These are phyloP conservation scores for Aspergillus texensis DNA, from an alignment of 2,329 filamentous ascomycete species.

Conservation along the genomic window DNA sequence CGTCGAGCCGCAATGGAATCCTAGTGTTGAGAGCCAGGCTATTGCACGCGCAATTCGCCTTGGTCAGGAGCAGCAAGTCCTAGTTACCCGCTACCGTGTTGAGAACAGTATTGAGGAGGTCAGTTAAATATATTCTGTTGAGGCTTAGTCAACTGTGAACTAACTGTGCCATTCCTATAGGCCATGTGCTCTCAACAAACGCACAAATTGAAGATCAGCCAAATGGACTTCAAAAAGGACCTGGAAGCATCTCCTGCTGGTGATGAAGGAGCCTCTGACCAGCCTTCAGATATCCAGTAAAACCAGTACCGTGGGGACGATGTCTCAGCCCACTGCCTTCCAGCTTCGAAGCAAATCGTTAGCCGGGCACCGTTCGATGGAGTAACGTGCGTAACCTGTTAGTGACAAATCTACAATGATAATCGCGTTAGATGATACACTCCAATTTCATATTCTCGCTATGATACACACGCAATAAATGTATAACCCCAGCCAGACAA, in stretches of 20 bases:
- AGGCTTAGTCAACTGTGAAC: background rate
- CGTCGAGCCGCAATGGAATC: conserved; percentile 60
- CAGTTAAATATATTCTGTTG: conserved; percentile 8
- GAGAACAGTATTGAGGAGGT: conserved; percentile 50
- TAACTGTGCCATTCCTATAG: conserved; percentile 19
- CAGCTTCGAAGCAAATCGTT: background rate
- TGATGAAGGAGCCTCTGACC: background rate
- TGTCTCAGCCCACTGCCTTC: background rate
- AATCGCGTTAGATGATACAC: background rate
- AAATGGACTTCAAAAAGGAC: background rate
- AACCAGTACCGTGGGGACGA: background rate
- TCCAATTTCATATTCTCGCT: conserved; percentile 9
- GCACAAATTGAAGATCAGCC: conserved; percentile 24
- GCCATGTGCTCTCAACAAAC: conserved; percentile 40
- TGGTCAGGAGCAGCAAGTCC: conserved; percentile 48
- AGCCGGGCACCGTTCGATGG: background rate
- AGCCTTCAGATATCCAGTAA: background rate
- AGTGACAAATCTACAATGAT: background rate
- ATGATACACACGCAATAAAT: conserved; percentile 11
- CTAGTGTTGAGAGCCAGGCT: conserved; percentile 56
- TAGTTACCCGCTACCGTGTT: conserved; percentile 51
- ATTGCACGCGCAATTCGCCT: conserved; percentile 53
- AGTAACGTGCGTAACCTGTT: background rate
- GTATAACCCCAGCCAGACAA: background rate
- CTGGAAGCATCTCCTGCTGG: background rate